Evolutionary conservation across 1,284 basidiomycete species (phyloP).

Genomic region (Apiotrichum sp.): DNA sequence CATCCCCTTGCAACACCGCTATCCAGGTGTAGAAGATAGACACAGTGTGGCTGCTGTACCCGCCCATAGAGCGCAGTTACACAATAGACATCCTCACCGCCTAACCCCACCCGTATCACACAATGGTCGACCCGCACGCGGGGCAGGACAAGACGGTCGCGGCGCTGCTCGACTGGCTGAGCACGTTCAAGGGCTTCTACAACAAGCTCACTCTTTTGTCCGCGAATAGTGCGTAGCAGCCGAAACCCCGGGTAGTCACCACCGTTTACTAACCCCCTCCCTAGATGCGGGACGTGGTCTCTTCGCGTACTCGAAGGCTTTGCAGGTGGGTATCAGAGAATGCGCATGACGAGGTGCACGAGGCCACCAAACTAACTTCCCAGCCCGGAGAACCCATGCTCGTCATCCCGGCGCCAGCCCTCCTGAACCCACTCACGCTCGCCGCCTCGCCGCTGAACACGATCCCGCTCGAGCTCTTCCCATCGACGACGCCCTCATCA

Average conservation of each 20-base stretch:
- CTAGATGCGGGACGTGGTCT: slow-evolving; percentile 21
- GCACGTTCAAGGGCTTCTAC: slow-evolving; percentile 18
- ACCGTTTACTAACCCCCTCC: background rate
- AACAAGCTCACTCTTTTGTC: slow-evolving; percentile 12
- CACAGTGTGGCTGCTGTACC: too few relatives aligned
- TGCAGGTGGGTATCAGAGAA: slow-evolving; percentile 6
- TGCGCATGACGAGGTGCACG: slow-evolving; percentile 11
- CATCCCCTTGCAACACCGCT: too few relatives aligned
- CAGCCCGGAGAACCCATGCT: slow-evolving; percentile 59
- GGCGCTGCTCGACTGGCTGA: slow-evolving; percentile 14
- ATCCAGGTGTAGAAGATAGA: too few relatives aligned
- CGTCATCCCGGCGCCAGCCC: slow-evolving; percentile 58
- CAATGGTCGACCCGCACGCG: too few relatives aligned
- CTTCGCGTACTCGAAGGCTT: slow-evolving; percentile 13
- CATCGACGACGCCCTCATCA: slow-evolving; percentile 5
- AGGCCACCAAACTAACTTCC: background rate
- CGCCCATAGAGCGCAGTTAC: too few relatives aligned
- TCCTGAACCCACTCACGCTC: slow-evolving; percentile 66
- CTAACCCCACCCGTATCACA: too few relatives aligned
- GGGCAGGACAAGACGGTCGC: background rate
- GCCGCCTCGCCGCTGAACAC: slow-evolving; percentile 17
- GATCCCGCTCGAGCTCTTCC: slow-evolving; percentile 35
- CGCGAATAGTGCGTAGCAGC: background rate
- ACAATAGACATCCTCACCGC: too few relatives aligned
- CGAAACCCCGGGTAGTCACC: background rate